These are phyloP conservation scores for Rutstroemia sp. DNA, from an alignment of 2,329 filamentous ascomycete genomes.

Conservation along the genomic window DNA sequence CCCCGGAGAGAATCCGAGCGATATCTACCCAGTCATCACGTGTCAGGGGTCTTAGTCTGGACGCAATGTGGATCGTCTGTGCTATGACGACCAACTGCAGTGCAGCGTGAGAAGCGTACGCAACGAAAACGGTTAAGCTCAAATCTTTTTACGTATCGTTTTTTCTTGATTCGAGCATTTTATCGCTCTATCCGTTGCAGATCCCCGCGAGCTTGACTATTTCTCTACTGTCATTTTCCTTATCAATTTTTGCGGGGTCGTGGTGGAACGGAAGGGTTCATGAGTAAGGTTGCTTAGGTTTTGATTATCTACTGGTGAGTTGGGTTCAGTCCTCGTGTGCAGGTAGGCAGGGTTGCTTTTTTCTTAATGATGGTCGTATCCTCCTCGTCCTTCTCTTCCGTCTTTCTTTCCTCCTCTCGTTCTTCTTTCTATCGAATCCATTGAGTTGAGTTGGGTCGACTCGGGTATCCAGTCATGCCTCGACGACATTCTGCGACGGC, in stretches of 20 bases:
- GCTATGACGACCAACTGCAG: too few species aligned
- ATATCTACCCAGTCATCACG: background rate
- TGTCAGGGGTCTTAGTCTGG: constrained; percentile 5
- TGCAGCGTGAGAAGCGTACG: too few species aligned
- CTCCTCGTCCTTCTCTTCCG: background rate
- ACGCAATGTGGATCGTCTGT: background rate
- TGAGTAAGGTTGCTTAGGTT: too few species aligned
- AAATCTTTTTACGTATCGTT: constrained; percentile 4
- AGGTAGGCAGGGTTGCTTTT: background rate
- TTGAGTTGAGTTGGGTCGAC: background rate
- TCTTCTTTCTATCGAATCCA: background rate
- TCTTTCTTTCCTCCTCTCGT: background rate
- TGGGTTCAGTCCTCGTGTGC: background rate
- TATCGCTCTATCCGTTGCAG: too few species aligned
- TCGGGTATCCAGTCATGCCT: background rate
- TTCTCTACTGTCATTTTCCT: constrained; percentile 4
- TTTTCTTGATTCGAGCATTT: background rate
- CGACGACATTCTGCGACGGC: background rate
- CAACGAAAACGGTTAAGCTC: background rate
- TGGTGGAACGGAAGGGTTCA: background rate
- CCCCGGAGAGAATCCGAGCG: background rate
- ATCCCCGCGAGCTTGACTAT: background rate
- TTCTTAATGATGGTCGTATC: background rate
- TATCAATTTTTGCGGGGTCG: constrained; percentile 8
- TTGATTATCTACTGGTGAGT: too few species aligned